Evolutionary conservation across 257 asterid genomes (phyloP).

Genomic region (Linaria vulgaris): DNA sequence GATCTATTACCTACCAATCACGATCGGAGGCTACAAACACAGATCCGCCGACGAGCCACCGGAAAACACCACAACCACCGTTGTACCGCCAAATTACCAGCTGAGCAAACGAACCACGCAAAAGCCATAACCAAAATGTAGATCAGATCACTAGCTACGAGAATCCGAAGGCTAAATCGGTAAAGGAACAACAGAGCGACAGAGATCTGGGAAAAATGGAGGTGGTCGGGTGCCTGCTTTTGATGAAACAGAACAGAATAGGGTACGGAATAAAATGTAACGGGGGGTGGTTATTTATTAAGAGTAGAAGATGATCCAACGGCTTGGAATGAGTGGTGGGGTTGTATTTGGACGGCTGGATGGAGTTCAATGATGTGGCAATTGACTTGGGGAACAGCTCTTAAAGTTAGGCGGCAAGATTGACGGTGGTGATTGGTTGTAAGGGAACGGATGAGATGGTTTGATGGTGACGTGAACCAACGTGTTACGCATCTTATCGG

Average conservation of each 20-base stretch:
- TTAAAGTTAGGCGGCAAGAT: slow-evolving; percentile 4
- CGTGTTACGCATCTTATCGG: slow-evolving; percentile 28
- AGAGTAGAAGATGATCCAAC: slow-evolving; percentile 33
- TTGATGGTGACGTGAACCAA: slow-evolving; percentile 25
- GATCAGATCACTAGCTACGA: slow-evolving; percentile 37
- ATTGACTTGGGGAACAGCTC: slow-evolving; percentile 1
- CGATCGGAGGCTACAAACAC: not conserved
- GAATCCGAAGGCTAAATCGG: not conserved
- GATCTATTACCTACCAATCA: not conserved
- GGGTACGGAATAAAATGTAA: no score
- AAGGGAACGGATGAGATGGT: slow-evolving; percentile 35
- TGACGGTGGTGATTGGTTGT: slow-evolving; percentile 32
- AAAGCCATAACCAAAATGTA: slow-evolving; percentile 30
- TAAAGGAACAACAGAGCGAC: not conserved
- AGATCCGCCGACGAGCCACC: not conserved
- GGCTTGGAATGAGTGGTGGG: slow-evolving; percentile 26
- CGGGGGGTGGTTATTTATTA: slow-evolving; percentile 26
- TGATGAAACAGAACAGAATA: no score
- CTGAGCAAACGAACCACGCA: not conserved
- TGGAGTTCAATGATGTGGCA: slow-evolving; percentile 26
- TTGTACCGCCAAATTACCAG: not conserved
- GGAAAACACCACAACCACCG: not conserved
- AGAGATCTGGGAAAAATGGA: slow-evolving; percentile 22
- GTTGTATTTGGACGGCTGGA: slow-evolving; percentile 33
- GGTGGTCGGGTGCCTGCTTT: no score